Conservation (phyloP, 2,329 filamentous ascomycete species). For the Diplodia intermedia region DNA sequence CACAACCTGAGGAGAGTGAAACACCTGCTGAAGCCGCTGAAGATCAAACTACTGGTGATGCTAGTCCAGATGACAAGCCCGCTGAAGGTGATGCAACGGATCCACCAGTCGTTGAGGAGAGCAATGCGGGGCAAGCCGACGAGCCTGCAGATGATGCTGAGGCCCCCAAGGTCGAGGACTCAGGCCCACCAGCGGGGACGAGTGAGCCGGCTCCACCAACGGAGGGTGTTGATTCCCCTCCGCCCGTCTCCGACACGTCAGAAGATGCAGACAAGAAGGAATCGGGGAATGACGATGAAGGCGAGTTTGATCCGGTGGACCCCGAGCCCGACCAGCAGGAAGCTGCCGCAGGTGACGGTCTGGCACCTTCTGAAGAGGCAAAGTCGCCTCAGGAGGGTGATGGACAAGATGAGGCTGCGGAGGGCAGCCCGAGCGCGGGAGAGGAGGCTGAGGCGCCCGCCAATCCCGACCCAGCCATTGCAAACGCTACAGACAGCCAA, state of each 20-base stretch:
- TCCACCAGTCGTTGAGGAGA: not conserved
- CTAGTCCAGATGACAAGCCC: not conserved
- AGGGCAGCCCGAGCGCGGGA: not conserved
- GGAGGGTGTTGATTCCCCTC: not conserved
- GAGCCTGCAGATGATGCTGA: not conserved
- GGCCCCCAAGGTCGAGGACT: not conserved
- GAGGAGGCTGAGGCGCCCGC: not conserved
- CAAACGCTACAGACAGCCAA: not conserved
- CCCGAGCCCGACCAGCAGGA: not conserved
- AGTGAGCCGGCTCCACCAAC: not conserved
- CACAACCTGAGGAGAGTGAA: not conserved
- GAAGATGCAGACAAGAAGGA: not conserved
- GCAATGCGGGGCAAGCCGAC: not conserved
- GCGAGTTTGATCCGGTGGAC: conserved; percentile 14
- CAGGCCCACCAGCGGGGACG: not conserved
- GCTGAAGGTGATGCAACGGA: not conserved
- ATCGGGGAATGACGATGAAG: not conserved
- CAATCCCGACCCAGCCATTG: not conserved
- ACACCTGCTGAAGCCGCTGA: not conserved
- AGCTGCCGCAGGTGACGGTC: not conserved
- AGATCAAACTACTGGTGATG: not conserved
- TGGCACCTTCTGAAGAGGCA: not conserved
- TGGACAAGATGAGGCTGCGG: not conserved
- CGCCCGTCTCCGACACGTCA: not conserved
- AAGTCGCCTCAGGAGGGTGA: not conserved